Evolutionary conservation across 495 filamentous ascomycete genomes (phyloP), one percentile per base, ranked within the genome.

Genomic region (Parathielavia hyrcaniae): DNA sequence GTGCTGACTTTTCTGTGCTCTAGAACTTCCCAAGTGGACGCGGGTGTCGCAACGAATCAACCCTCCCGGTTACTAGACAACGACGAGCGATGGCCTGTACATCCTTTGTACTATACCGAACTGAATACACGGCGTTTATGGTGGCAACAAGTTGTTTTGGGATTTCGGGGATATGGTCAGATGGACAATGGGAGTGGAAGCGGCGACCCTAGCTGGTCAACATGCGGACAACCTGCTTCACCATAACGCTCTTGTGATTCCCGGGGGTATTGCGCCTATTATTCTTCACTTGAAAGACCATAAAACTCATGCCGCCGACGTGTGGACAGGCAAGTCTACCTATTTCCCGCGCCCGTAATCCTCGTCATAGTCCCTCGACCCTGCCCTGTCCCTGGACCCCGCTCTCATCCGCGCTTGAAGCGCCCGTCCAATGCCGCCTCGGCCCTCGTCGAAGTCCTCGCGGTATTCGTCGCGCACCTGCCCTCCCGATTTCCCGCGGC

Each of bases 401-500:
- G 86, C 26, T 6, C 26, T 30, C 26, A 30, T 30, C 26, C 26
- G 83, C 13, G 77, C 70, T 61, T 81, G 82, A 50, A 88, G 81
- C 53, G 86, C 85, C 48, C 87, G 77, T 1, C 80, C 80, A 39
- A 81, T 58, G 32, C 93, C 93, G 49, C 93, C 93, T 65, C 93
- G 83, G 8, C 93, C 93, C 17, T 95, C 91, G 65, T 98, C 93
- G 66, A 86, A 97, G 70, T 97, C 91, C 63, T 96, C 90, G 8
- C 93, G 83, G 73, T 98, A 98, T 74, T 97, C 95, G 68, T 98
- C 93, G 45, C 93, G 86, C 35, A 98, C 93, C 72, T 98, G 93
- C 26, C 93, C 93, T 55, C 93, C 93, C 54, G 90, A 95, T 71
- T 96, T 97, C 62, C 93, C 77, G 40, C 76, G 72, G 36, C 91